Conservation (phyloP, 202 grass and related monocot species). For the Zizania palustris region DNA sequence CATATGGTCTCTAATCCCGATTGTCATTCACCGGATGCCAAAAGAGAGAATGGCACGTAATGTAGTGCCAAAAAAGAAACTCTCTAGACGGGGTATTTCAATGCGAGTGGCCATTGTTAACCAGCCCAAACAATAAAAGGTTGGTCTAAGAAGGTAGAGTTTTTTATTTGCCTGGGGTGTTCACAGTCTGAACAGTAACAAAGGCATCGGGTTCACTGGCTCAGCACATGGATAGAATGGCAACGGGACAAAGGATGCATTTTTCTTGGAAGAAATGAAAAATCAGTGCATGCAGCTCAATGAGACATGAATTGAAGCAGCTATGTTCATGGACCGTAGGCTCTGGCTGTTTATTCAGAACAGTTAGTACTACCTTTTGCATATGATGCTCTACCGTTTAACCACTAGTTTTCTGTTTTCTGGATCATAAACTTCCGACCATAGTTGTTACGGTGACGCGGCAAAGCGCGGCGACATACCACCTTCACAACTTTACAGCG, state of each 20-base stretch:
- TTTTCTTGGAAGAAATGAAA: conserved; percentile 2
- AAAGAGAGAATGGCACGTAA: too few relatives aligned
- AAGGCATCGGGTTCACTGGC: neutral
- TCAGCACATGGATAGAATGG: neutral
- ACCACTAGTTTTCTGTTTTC: neutral
- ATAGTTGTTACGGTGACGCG: too few relatives aligned
- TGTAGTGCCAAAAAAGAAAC: too few relatives aligned
- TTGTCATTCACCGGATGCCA: too few relatives aligned
- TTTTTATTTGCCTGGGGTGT: neutral
- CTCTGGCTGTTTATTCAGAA: conserved; percentile 8
- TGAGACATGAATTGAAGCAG: conserved; percentile 17
- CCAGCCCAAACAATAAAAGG: neutral
- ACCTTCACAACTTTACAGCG: too few relatives aligned
- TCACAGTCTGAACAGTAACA: neutral
- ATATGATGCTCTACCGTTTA: neutral
- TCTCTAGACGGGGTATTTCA: neutral
- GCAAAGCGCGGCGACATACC: too few relatives aligned
- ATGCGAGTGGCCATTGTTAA: neutral
- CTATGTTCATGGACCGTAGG: conserved; percentile 25
- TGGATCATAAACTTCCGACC: conserved; percentile 24
- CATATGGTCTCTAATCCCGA: too few relatives aligned
- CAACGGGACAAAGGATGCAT: neutral
- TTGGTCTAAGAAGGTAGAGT: neutral
- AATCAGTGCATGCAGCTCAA: neutral
- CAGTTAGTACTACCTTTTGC: neutral